Base-by-base conservation (phyloP, 73 alveolate genomes). In the Paramecium octaurelia region DNA sequence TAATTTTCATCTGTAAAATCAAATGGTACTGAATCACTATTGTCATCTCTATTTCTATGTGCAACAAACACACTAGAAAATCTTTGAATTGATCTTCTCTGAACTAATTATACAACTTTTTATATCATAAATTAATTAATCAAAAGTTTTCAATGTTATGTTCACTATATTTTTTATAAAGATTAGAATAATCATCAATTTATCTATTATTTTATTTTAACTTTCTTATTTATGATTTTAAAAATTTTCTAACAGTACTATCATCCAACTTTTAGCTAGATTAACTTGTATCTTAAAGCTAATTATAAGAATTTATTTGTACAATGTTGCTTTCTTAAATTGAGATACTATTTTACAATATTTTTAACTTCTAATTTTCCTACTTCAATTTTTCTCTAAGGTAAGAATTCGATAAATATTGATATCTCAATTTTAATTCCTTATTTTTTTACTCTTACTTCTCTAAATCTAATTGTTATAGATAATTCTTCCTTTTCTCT, bases 1-100 rank as follows among this genome's bases (percentile, higher is more conserved):
- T 96, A 96, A 93, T 96, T 96, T 76, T 92, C 97, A 24, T 85
- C 95, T 1, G 98, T 93, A 92, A 96, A 96, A 40, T 96, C 99
- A 60, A 96, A 96, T 29, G 99, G 99, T 20, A 95, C 92, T 38
- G 96, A 96, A 36, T 92, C 97, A 40, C 43, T 50, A 89, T 96
- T 96, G 77, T 95, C 97, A 21, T 80, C 76, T 80, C 91, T 42
- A 80, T 80, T 80, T 46, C 91, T 80, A 80, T 80, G 91, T 18
- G 91, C 75, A 16, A 80, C 91, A 46, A 80, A 80, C 73, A 80
- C 73, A 42, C 10, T 43, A 3, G 91, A 80, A 46, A 80, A 80
- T 40, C 42, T 40, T 8, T 31, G 36, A 12, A 40, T 36, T 36
- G 57, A 36, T 73, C 64, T 73, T 21, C n/a, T 36, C 34, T 36